These are phyloP conservation scores for Candida maesae DNA, from an alignment of 805 yeast species.

Conservation along the genomic window DNA sequence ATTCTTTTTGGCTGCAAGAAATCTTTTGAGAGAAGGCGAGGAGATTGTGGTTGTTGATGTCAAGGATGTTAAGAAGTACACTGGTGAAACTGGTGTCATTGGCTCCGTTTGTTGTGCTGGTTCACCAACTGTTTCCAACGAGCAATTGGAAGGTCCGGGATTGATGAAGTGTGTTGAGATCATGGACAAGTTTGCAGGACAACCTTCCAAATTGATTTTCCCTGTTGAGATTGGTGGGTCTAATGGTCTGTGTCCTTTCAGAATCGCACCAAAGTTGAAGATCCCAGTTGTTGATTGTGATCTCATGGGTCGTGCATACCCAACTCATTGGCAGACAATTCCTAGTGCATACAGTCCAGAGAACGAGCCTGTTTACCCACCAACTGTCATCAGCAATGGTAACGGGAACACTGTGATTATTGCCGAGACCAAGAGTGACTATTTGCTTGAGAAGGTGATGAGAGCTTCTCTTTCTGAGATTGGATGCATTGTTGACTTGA, in stretches of 20 bases:
- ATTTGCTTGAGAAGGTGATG: slow-evolving; percentile 35
- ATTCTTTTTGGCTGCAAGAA: slow-evolving; percentile 32
- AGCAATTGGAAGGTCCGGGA: slow-evolving; percentile 36
- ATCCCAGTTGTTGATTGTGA: slow-evolving; percentile 37
- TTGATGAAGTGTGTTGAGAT: slow-evolving; percentile 21
- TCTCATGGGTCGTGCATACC: slow-evolving; percentile 48
- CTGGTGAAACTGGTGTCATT: slow-evolving; percentile 23
- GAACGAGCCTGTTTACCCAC: slow-evolving; percentile 24
- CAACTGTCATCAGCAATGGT: slow-evolving; percentile 35
- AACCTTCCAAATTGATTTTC: slow-evolving; percentile 32
- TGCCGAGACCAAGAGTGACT: slow-evolving; percentile 31
- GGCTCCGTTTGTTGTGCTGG: slow-evolving; percentile 31
- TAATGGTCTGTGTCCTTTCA: slow-evolving; percentile 35
- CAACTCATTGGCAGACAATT: slow-evolving; percentile 39
- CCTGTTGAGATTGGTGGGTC: slow-evolving; percentile 45
- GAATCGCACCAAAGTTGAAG: slow-evolving; percentile 21
- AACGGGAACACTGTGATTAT: slow-evolving; percentile 38
- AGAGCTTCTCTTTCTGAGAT: slow-evolving; percentile 41
- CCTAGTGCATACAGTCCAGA: slow-evolving; percentile 22
- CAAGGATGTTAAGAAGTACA: slow-evolving; percentile 9
- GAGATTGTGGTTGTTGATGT: slow-evolving; percentile 32
- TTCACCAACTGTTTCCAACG: slow-evolving; percentile 21
- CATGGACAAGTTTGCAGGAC: slow-evolving; percentile 29
- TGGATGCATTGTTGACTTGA: slow-evolving; percentile 37
- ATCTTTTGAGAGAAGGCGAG: slow-evolving; percentile 34